Evolutionary conservation across 2,329 filamentous ascomycete species (phyloP).

Genomic region (Pestalotiopsis sp.): DNA sequence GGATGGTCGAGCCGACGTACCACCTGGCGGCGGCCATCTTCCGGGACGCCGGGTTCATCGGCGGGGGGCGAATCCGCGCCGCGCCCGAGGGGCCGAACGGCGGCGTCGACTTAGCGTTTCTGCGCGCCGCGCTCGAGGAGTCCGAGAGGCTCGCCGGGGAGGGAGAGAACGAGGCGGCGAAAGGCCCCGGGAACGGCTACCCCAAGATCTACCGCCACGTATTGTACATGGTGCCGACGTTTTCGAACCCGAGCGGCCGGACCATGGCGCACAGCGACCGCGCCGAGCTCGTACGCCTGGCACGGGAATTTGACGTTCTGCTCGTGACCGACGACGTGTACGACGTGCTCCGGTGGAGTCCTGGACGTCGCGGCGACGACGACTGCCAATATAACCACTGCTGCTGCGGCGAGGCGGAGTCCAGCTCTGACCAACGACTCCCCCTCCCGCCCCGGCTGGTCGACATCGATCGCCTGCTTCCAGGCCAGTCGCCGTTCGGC

Average conservation of each 20-base stretch:
- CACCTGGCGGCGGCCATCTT: conserved; percentile 10
- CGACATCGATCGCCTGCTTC: conserved; percentile 61
- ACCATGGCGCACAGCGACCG: conserved; percentile 77
- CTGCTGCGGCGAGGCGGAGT: too few relatives aligned
- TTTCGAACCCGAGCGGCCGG: conserved; percentile 84
- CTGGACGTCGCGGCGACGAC: neutral
- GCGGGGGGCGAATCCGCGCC: neutral
- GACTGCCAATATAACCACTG: neutral
- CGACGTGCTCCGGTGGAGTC: conserved; percentile 12
- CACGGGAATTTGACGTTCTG: conserved; percentile 66
- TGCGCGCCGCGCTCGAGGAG: neutral
- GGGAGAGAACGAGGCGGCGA: too few relatives aligned
- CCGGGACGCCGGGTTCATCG: conserved; percentile 8
- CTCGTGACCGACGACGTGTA: conserved; percentile 13
- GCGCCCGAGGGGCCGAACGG: conserved; percentile 3
- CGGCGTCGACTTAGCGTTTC: conserved; percentile 3
- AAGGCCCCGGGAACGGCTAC: conserved; percentile 44
- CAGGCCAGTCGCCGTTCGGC: conserved; percentile 55
- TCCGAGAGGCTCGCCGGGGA: neutral
- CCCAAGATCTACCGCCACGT: conserved; percentile 67
- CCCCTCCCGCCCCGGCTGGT: conserved; percentile 53
- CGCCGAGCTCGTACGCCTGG: conserved; percentile 69
- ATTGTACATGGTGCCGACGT: conserved; percentile 87
- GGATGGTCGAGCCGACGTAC: conserved; percentile 14
- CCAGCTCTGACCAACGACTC: neutral